phyloP scores from a whole-genome alignment of 352 stramenopile species.

The Globisporangium nunn region DNA sequence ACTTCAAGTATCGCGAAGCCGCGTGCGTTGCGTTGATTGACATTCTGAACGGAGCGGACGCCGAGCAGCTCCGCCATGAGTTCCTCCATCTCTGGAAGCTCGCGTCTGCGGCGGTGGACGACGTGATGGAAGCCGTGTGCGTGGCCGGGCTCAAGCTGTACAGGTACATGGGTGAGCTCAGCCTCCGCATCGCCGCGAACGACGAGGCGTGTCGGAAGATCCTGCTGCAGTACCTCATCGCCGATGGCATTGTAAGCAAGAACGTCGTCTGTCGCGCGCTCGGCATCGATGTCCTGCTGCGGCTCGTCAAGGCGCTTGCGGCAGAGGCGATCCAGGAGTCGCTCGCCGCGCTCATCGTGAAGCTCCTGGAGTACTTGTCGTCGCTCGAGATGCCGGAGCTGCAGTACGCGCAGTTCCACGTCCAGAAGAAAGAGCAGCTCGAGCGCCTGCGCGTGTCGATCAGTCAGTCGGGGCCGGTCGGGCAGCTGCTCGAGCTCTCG shows the following conservation, averaged over 20 bases:
- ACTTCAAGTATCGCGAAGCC: conserved; percentile 82
- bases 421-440: conserved; percentile 78
- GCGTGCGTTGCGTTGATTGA: conserved; percentile 55
- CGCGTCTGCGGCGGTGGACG: conserved; percentile 62
- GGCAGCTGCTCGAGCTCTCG: conserved; percentile 57
- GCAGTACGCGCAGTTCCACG: conserved; percentile 82
- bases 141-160: conserved; percentile 69
- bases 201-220: conserved; percentile 40
- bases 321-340: conserved; percentile 45
- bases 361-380: conserved; percentile 73
- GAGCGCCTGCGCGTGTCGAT: conserved; percentile 72
- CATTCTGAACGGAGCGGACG: conserved; percentile 49
- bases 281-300: conserved; percentile 66
- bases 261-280: conserved; percentile 58
- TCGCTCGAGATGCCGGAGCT: conserved; percentile 78
- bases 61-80: conserved; percentile 31
- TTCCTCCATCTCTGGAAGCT: conserved; percentile 64
- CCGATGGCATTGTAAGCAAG: conserved; percentile 61
- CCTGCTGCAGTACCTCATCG: conserved; percentile 59
- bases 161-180: conserved; percentile 61
- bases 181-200: conserved; percentile 49
- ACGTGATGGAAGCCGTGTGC: conserved; percentile 67
- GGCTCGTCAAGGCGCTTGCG: conserved; percentile 59
- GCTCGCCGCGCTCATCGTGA: conserved; percentile 49
- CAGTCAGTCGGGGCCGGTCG: conserved; percentile 66